Conservation (phyloP, 1,284 basidiomycete species). For the Takashimella tepidaria region DNA sequence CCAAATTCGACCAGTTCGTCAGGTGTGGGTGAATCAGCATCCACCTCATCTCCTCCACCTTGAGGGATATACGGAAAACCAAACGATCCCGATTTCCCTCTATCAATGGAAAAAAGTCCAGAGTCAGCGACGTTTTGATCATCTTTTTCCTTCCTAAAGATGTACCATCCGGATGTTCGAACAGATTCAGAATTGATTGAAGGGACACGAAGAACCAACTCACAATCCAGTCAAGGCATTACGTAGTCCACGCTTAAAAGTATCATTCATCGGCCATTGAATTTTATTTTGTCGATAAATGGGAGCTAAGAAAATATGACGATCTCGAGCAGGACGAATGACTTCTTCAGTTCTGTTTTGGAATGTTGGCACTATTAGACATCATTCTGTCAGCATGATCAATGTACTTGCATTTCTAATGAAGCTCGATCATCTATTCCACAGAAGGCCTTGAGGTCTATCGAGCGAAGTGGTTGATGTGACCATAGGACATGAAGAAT, state of each 20-base stretch:
- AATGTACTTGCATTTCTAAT: constrained; percentile 24
- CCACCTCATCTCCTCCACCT: constrained; percentile 51
- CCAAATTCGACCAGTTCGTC: constrained; percentile 78
- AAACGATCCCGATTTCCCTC: constrained; percentile 85
- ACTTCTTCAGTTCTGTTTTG: constrained; percentile 63
- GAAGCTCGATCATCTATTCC: constrained; percentile 50
- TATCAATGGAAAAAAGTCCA: no score
- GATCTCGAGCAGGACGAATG: constrained; percentile 59
- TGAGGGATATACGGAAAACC: constrained; percentile 67
- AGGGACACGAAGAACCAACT: constrained; percentile 32
- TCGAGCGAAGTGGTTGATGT: constrained; percentile 63
- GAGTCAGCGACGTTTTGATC: no score
- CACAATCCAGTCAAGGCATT: constrained; percentile 91
- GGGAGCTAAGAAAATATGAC: constrained; percentile 64
- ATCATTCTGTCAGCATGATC: no score
- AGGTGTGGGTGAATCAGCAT: constrained; percentile 33
- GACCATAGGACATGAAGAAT: constrained; percentile 91
- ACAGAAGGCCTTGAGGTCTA: constrained; percentile 79
- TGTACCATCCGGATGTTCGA: no score
- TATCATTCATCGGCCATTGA: constrained; percentile 59
- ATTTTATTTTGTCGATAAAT: constrained; percentile 50
- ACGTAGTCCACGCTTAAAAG: constrained; percentile 73
- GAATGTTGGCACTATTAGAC: neutral
- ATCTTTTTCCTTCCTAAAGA: no score
- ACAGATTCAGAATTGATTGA: neutral